These are phyloP conservation scores for Fusarium nygamai DNA, from an alignment of 2,329 filamentous ascomycete genomes.

Conservation along the genomic window DNA sequence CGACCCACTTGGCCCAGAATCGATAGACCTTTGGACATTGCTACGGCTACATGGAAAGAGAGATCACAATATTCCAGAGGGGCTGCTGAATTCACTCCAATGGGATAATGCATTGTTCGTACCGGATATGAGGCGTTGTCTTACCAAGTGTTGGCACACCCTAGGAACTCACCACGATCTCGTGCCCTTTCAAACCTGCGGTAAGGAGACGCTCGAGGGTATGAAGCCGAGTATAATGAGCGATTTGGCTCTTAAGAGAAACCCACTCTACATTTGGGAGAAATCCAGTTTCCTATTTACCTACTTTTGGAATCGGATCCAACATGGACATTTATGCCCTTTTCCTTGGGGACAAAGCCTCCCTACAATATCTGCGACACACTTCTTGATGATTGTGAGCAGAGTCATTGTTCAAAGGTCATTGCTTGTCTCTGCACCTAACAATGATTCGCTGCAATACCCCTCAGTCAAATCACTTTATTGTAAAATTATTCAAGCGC, in stretches of 20 bases:
- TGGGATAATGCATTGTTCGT: neutral
- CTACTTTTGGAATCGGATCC: neutral
- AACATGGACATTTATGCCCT: neutral
- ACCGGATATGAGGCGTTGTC: neutral
- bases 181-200: too few relatives aligned
- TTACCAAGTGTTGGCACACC: neutral
- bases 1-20: neutral
- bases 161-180: too few relatives aligned
- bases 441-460: fast-evolving
- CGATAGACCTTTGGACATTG: slow-evolving; percentile 1
- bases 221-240: neutral
- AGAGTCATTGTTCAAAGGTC: neutral
- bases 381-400: neutral
- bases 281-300: neutral
- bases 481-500: neutral
- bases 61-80: neutral
- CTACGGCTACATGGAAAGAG: neutral
- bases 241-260: neutral
- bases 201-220: too few relatives aligned
- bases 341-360: neutral
- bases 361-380: neutral
- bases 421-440: neutral
- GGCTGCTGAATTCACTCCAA: neutral
- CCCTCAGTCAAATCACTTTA: neutral
- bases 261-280: neutral